A percentile compares a stretch with the other conserved stretches of the same genome.
Evolutionary conservation across 2,329 filamentous ascomycete species (phyloP).

Genomic region (Venturia carpophila): DNA sequence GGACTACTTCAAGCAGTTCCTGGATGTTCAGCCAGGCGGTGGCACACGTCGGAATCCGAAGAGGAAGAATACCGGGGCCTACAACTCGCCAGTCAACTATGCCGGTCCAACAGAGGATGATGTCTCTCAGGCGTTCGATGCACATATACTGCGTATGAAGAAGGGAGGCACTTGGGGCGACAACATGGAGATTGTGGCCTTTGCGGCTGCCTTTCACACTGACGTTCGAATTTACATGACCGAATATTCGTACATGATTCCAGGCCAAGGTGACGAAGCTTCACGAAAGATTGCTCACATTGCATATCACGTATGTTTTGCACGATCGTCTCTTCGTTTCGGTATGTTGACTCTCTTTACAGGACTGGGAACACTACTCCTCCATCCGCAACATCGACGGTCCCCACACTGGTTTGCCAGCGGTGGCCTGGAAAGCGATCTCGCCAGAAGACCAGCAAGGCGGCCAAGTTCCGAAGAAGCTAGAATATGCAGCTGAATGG

Average conservation of each 20-base stretch:
- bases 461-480: constrained; percentile 27
- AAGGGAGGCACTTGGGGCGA: constrained; percentile 56
- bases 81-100: constrained; percentile 39
- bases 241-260: constrained; percentile 45
- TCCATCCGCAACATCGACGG: constrained; percentile 55
- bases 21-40: constrained; percentile 46
- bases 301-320: constrained; percentile 52
- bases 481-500: constrained; percentile 3
- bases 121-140: constrained; percentile 44
- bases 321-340: constrained; percentile 16
- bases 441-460: constrained; percentile 36
- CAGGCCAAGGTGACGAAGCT: constrained; percentile 31
- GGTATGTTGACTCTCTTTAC: constrained; percentile 18
- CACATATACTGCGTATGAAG: constrained; percentile 53
- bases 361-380: constrained; percentile 60
- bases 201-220: constrained; percentile 52
- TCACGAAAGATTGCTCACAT: constrained; percentile 38
- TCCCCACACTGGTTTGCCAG: constrained; percentile 49
- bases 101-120: constrained; percentile 46
- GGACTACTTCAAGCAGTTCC: constrained; percentile 58
- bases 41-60: constrained; percentile 51
- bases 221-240: constrained; percentile 56
- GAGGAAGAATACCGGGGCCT: constrained; percentile 46
- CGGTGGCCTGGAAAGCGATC: constrained; percentile 35
- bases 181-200: constrained; percentile 60